A percentile compares a stretch with the other conserved stretches of the same genome.
Evolutionary conservation across 495 filamentous ascomycete species (phyloP).

Genomic region (Jackrogersella minutella): DNA sequence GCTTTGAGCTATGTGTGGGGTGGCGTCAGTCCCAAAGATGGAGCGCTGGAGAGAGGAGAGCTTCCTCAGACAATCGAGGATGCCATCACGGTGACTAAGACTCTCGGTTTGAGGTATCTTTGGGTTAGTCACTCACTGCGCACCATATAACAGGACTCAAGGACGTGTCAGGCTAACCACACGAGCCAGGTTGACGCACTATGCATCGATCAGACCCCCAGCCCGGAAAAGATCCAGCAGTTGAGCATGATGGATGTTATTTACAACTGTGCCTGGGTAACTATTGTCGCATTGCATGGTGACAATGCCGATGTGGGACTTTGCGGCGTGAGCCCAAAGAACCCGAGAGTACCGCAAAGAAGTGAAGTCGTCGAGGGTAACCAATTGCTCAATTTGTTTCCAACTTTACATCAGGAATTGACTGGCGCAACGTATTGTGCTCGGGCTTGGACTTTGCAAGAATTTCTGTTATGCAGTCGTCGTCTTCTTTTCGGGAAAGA

Average conservation of each 20-base stretch:
- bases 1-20: constrained; percentile 38
- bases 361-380: background rate
- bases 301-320: background rate
- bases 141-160: background rate
- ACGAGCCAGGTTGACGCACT: background rate
- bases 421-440: background rate
- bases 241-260: background rate
- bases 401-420: background rate
- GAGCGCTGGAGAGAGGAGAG: constrained; percentile 18
- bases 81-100: background rate
- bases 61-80: constrained; percentile 20
- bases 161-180: background rate
- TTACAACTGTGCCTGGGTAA: background rate
- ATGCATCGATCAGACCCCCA: background rate
- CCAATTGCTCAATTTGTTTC: background rate
- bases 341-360: background rate
- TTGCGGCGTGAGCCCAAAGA: background rate
- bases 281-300: background rate
- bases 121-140: background rate
- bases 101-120: background rate
- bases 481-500: background rate
- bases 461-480: background rate
- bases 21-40: constrained; percentile 16
- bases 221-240: background rate
- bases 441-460: background rate